Percentiles rank a stretch among this genome's conserved stretches.
Evolutionary conservation across 2,329 filamentous ascomycete species (phyloP).

Genomic region (Sporothrix brunneoviolacea): DNA sequence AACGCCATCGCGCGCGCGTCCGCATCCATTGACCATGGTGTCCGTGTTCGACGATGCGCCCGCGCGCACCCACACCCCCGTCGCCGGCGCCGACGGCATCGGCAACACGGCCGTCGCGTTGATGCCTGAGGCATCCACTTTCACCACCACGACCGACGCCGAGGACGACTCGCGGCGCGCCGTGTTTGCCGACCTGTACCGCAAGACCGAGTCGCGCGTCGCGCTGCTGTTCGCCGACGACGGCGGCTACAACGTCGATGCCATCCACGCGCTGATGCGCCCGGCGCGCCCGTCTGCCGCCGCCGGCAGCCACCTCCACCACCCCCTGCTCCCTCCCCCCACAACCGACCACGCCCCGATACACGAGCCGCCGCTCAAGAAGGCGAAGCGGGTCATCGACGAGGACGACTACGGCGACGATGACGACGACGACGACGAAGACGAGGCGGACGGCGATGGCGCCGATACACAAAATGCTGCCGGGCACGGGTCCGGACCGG

Average conservation of each 20-base stretch:
- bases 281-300: constrained; percentile 23
- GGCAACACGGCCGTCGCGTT: constrained; percentile 35
- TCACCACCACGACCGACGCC: constrained; percentile 33
- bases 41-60: constrained; percentile 56
- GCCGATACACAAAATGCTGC: not conserved
- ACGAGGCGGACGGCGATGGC: constrained; percentile 44
- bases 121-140: constrained; percentile 53
- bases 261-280: constrained; percentile 47
- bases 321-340: constrained; percentile 43
- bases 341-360: constrained; percentile 53
- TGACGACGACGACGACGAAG: constrained; percentile 66
- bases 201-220: constrained; percentile 69
- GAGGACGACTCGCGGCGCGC: constrained; percentile 66
- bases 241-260: constrained; percentile 44
- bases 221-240: constrained; percentile 63
- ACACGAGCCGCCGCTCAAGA: constrained; percentile 61
- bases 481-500: not conserved
- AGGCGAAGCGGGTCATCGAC: constrained; percentile 69
- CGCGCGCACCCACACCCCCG: constrained; percentile 43
- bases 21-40: constrained; percentile 41
- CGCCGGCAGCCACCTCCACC: constrained; percentile 28
- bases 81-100: constrained; percentile 30
- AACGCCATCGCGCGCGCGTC: not conserved
- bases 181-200: constrained; percentile 72
- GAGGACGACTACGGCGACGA: constrained; percentile 85